Evolutionary conservation across 1,284 basidiomycete species (phyloP), one percentile per base, ranked within the genome.

Genomic region (Sporisorium iseilematis-ciliati): DNA sequence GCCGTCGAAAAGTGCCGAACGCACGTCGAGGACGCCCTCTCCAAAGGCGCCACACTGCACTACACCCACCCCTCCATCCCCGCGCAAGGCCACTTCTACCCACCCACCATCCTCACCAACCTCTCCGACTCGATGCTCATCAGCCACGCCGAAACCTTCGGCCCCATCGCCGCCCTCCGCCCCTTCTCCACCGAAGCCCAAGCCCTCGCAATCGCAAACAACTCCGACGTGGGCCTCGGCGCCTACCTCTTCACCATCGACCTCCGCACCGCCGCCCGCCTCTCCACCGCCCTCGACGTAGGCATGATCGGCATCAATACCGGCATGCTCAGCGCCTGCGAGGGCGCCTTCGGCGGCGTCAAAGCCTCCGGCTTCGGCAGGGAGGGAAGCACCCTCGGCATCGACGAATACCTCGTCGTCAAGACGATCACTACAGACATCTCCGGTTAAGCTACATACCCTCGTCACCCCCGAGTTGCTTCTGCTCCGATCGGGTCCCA

Each of bases 131-230:
- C 60, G 38, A 80, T 79, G 77, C 65, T 70, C 35, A 75, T 82
- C 45, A 65, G 76, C 21, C 46, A 57, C 23, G 77, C 80, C 46
- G 80, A 82, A 33, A 80, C 81, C 21, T 82, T 82, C 45, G 81
- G 81, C 12, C 81, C 81, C 14, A 72, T 82, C 5, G 65, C 70
- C 0, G 69, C 73, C 7, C 74, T 82, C 43, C 67, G 68, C 29
- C 72, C 57, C 26, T 82, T 82, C 57, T 54, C 75, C 2, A 80
- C 71, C 12, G 75, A 80, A 25, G 50, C 79, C 53, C 77, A 82
- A 57, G 72, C 67, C 8, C 23, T 80, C 6, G 7, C 29, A 1
- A 33, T 80, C 43, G 78, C 73, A 5, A 81, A 80, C 59, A 59
- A 78, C 21, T 65, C 66, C 2, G 56, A 65, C 21, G 78, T 70